Evolutionary conservation across 495 filamentous ascomycete genomes (phyloP).

Genomic region (Jackrogersella minutella): DNA sequence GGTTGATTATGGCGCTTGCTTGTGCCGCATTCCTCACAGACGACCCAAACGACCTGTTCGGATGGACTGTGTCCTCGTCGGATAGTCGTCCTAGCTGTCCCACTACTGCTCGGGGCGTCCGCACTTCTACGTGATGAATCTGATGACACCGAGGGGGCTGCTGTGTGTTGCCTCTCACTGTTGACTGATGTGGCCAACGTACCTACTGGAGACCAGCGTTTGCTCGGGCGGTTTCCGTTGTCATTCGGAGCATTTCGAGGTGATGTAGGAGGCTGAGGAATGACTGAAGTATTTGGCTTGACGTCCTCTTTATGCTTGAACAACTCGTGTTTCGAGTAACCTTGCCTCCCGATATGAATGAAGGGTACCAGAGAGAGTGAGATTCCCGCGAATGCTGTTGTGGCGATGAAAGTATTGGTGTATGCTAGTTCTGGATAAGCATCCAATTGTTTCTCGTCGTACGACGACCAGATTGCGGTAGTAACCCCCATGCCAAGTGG

Average conservation of each 20-base stretch:
- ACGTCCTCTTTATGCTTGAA: neutral
- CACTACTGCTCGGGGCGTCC: slow-evolving; percentile 35
- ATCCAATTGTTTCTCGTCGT: slow-evolving; percentile 25
- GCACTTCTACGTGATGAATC: slow-evolving; percentile 36
- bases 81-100: slow-evolving; percentile 35
- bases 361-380: slow-evolving; percentile 46
- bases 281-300: neutral
- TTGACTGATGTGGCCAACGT: slow-evolving; percentile 36
- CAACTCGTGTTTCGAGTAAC: slow-evolving; percentile 7
- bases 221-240: slow-evolving; percentile 38
- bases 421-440: slow-evolving; percentile 41
- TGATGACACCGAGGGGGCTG: slow-evolving; percentile 42
- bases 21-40: slow-evolving; percentile 46
- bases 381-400: slow-evolving; percentile 42
- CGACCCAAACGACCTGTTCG: slow-evolving; percentile 44
- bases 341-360: slow-evolving; percentile 46
- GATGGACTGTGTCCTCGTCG: slow-evolving; percentile 40
- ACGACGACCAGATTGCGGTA: slow-evolving; percentile 46
- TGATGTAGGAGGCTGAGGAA: slow-evolving; percentile 15
- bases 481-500: slow-evolving; percentile 49
- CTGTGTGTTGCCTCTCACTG: slow-evolving; percentile 29
- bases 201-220: slow-evolving; percentile 44
- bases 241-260: slow-evolving; percentile 13
- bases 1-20: slow-evolving; percentile 43
- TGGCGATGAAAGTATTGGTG: slow-evolving; percentile 48